phyloP scores from a whole-genome alignment of 352 stramenopile genomes.

The Globisporangium polare region DNA sequence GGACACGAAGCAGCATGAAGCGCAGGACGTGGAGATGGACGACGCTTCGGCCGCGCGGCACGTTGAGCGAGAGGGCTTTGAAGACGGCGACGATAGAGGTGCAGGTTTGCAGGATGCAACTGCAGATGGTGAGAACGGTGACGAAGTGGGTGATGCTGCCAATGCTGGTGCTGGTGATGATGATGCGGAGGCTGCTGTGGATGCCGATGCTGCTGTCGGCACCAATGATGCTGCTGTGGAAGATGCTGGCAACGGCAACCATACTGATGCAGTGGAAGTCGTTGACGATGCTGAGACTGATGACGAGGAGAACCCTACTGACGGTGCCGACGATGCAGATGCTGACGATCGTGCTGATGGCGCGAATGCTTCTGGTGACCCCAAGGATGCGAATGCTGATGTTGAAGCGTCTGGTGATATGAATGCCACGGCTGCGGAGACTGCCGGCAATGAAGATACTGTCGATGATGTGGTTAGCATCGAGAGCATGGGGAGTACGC shows the following conservation, averaged over 20 bases:
- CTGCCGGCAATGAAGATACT: not conserved
- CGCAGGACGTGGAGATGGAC: not conserved
- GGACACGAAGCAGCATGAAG: not conserved
- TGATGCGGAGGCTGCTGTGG: not conserved
- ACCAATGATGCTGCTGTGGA: not conserved
- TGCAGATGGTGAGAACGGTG: not conserved
- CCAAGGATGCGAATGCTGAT: not conserved
- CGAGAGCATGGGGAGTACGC: not conserved
- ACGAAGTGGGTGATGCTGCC: not conserved
- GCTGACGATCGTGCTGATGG: not conserved
- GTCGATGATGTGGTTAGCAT: not conserved
- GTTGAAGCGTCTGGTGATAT: not conserved
- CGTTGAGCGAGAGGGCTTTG: constrained; percentile 1
- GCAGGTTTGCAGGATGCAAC: not conserved
- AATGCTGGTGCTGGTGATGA: not conserved
- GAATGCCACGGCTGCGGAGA: not conserved
- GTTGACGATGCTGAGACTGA: not conserved
- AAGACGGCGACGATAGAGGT: not conserved
- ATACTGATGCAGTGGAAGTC: not conserved
- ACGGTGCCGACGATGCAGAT: not conserved
- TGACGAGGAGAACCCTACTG: not conserved
- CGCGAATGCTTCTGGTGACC: not conserved
- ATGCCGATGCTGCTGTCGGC: not conserved
- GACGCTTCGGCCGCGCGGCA: not conserved
- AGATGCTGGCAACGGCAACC: not conserved